A percentile compares a stretch with the other conserved stretches of the same genome.
These are phyloP conservation scores for Ophiostoma tasmaniense DNA, from an alignment of 2,329 filamentous ascomycete species.

Conservation along the genomic window DNA sequence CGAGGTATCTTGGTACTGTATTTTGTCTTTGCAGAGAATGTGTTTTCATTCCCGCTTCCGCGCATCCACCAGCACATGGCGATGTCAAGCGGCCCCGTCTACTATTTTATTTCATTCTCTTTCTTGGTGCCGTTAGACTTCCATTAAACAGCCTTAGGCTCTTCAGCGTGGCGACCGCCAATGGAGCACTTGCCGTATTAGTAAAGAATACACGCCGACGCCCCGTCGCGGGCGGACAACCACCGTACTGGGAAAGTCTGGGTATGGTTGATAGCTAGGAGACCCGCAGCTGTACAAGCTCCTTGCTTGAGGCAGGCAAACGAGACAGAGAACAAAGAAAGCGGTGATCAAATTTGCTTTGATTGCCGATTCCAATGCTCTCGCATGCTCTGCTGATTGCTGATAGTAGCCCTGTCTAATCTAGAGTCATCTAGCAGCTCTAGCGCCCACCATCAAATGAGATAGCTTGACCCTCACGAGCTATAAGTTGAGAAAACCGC, in stretches of 20 bases:
- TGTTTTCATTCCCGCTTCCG: not conserved
- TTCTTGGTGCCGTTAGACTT: not conserved
- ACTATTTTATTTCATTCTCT: not conserved
- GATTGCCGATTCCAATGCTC: not conserved
- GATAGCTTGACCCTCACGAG: not conserved
- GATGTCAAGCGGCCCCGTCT: not conserved
- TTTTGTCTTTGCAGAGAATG: not conserved
- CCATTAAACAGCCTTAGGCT: too few species aligned
- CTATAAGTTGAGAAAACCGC: not conserved
- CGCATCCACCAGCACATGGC: not conserved
- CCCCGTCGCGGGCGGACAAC: not conserved
- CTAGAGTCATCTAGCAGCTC: not conserved
- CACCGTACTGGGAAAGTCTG: not conserved
- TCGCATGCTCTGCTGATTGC: not conserved
- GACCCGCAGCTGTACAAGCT: not conserved
- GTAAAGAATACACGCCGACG: not conserved
- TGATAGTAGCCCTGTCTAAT: not conserved
- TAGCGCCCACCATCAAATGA: not conserved
- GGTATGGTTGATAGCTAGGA: too few species aligned
- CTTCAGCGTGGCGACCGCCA: slow-evolving; percentile 1
- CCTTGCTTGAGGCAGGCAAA: not conserved
- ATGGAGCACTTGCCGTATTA: not conserved
- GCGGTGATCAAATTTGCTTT: slow-evolving; percentile 4
- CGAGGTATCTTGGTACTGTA: not conserved
- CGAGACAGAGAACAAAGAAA: slow-evolving; percentile 2